Base-by-base conservation (phyloP, 1,284 basidiomycete species). In the Sanguinoderma infundibulare region DNA sequence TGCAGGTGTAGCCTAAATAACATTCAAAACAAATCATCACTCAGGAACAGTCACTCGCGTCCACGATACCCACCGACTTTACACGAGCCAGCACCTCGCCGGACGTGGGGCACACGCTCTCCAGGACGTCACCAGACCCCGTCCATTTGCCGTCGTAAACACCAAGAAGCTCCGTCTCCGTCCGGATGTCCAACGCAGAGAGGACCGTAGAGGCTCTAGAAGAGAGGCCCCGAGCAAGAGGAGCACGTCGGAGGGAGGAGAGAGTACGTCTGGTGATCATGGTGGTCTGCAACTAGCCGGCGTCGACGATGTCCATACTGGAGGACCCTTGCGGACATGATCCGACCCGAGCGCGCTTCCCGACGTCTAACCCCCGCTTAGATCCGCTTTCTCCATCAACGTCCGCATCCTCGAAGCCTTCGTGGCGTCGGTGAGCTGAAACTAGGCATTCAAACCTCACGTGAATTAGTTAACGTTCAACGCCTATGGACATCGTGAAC, bases 91-190 rank as follows among this genome's bases (percentile, higher is more conserved):
- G 77, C 14, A 86, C 78, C 72, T 94, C 91, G 9, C 91, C 91
- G 22, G 91, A 93, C 8, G 90, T 83, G 20, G 91, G 91, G 72
- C 92, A 94, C 9, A 83, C 72, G 60, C 89, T 91, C 67, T 85
- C 79, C 26, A 91, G 70, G 6, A 90, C 61, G 57, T 91, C 89
- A 2, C 92, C 91, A 15, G 83, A 84, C n/a, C 92, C 91, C 58
- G 81, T 78, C 92, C 91, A 94, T 65, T 81, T 75, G 38, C 91
- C 91, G 70, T 93, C 89, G 70, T 91, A 94, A 9, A 94, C 89
- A 2, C 92, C 91, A 22, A 81, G 76, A 20, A 92, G 47, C 36
- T 79, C 76, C 22, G 74, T 72, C 17, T 78, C 78, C 2, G 72
- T 67, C 3, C 85, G 80, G 60, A 94, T 84, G 67, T 87, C 86